phyloP scores from a whole-genome alignment of 306 rosid species.

The Lathyrus aphaca region DNA sequence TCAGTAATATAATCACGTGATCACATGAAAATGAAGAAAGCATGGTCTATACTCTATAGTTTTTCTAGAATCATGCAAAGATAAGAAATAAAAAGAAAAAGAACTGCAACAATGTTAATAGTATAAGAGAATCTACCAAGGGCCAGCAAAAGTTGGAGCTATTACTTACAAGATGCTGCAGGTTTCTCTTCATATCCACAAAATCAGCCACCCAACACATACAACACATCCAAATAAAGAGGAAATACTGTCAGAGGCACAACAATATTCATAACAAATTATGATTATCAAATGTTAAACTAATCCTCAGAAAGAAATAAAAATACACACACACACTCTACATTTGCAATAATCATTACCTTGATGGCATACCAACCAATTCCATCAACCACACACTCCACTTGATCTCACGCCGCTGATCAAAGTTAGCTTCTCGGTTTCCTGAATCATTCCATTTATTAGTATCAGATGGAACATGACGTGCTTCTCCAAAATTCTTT shows the following conservation, averaged over 20 bases:
- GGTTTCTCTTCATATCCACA: conserved; percentile 85
- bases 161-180: conserved; percentile 80
- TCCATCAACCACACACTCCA: neutral
- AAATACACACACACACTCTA: neutral
- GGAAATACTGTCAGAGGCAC: conserved; percentile 41
- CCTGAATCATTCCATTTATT: conserved; percentile 66
- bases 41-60: too few species aligned
- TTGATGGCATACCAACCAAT: conserved; percentile 41
- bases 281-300: conserved; percentile 16
- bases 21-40: too few species aligned
- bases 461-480: conserved; percentile 64
- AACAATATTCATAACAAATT: conserved; percentile 1
- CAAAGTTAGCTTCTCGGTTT: conserved; percentile 67
- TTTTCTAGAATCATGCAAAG: too few species aligned
- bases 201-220: conserved; percentile 51
- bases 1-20: too few species aligned
- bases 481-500: conserved; percentile 63
- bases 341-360: conserved; percentile 51
- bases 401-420: conserved; percentile 80
- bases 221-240: conserved; percentile 39
- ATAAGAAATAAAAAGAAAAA: neutral
- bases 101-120: too few species aligned
- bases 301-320: neutral
- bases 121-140: neutral
- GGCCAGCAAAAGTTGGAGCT: conserved; percentile 23